Evolutionary conservation across 2,329 filamentous ascomycete genomes (phyloP), one percentile per base, ranked within the genome.

Genomic region (Aspergillus ruber): DNA sequence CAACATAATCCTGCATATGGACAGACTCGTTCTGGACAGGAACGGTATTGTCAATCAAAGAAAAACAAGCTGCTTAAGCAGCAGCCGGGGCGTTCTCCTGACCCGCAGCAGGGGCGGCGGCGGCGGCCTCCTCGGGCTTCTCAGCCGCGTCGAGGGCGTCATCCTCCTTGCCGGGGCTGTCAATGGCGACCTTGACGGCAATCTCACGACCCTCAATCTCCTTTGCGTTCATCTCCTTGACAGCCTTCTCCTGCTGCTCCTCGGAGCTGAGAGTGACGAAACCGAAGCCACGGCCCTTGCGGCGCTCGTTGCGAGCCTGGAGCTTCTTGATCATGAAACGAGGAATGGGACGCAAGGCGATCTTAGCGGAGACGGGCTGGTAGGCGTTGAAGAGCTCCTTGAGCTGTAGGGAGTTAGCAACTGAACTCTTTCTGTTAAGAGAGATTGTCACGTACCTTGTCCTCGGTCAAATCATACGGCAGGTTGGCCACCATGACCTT

Each of bases 261-360:
- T 98, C 91, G 15, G 89, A 94, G 55, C 86, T 86, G 53, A 98
- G 85, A 52, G 90, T 97, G 55, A 98, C 93, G 72, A 98, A 98
- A 59, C 93, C 93, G 71, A 98, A 98, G 58, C 93, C 93, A 78
- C 93, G 93, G 53, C 93, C 93, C 85, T 98, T 98, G 78, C 93
- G 93, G 64, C 91, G 85, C 78, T 98, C 93, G 68, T 90, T 90
- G 69, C 93, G 91, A 65, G 91, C 90, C 77, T 95, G 90, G 54
- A 98, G 88, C 83, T 98, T 98, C 86, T 96, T 96, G 76, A 98
- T 93, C 93, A 98, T 98, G 80, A 97, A 98, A 65, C 91, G 90
- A 61, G 93, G 93, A 60, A 98, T 98, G 45, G 93, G 93, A 64
- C 93, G 91, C 61, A 98, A 88, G 58, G 93, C 93, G 67, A 98